A percentile compares a stretch with the other conserved stretches of the same genome.
Conservation (phyloP, 768 basidiomycete genomes). For the Pleurotus citrinopileatus region DNA sequence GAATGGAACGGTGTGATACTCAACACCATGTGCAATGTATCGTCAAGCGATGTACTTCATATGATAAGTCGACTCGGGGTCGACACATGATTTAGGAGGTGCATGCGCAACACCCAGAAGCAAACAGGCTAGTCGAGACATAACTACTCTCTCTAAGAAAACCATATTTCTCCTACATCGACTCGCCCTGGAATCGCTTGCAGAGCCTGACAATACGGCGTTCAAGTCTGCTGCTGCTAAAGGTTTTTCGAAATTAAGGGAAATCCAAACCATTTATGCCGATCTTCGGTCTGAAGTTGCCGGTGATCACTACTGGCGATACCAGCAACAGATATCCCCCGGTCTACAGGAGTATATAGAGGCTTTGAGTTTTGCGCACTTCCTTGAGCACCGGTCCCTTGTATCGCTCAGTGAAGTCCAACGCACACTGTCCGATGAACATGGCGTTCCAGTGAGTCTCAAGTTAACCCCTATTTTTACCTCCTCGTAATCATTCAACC, state of each 20-base stretch:
- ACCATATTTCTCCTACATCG: constrained; percentile 92
- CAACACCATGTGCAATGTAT: no score
- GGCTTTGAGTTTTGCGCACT: constrained; percentile 85
- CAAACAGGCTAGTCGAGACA: constrained; percentile 73
- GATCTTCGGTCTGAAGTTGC: constrained; percentile 57
- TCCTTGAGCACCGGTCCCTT: constrained; percentile 66
- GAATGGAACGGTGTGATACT: no score
- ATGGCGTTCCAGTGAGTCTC: constrained; percentile 63
- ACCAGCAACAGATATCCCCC: constrained; percentile 70
- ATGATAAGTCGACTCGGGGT: background rate
- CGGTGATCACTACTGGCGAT: constrained; percentile 75
- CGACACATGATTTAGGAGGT: no score
- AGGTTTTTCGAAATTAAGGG: constrained; percentile 58
- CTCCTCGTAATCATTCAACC: constrained; percentile 3
- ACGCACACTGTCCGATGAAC: constrained; percentile 52
- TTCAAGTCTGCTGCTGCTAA: constrained; percentile 44
- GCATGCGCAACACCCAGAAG: no score
- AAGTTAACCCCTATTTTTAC: constrained; percentile 1
- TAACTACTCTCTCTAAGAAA: constrained; percentile 91
- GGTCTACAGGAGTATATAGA: constrained; percentile 97
- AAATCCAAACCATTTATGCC: constrained; percentile 65
- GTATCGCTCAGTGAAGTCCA: constrained; percentile 72
- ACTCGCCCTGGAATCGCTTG: constrained; percentile 36
- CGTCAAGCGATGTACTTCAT: constrained; percentile 3
- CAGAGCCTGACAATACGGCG: constrained; percentile 23